phyloP scores from a whole-genome alignment of 805 yeast species.

The Myxozyma sirexii region DNA sequence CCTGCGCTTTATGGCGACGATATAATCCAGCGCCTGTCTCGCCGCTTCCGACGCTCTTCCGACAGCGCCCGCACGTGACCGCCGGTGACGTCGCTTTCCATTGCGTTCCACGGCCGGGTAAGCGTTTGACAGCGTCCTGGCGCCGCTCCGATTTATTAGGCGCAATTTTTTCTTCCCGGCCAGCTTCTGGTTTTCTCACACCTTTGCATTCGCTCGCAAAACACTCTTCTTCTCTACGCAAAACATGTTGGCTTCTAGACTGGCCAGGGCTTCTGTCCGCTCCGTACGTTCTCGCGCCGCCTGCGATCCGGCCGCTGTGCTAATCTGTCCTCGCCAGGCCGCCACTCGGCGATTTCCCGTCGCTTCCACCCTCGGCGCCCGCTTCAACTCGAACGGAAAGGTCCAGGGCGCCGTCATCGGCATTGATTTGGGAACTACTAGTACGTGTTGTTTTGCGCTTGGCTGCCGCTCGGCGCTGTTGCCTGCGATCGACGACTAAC shows the following conservation, averaged over 20 bases:
- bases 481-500: neutral
- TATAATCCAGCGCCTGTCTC: no score
- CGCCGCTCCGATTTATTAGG: conserved; percentile 7
- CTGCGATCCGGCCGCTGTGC: neutral
- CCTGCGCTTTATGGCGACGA: no score
- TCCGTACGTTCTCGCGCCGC: conserved; percentile 32
- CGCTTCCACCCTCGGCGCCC: conserved; percentile 37
- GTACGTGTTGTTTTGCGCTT: conserved; percentile 14
- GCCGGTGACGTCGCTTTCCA: conserved; percentile 28
- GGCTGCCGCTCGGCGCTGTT: neutral
- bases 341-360: conserved; percentile 11
- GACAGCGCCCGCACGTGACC: conserved; percentile 2
- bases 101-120: conserved; percentile 32
- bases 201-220: neutral
- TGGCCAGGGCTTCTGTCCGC: conserved; percentile 44
- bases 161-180: conserved; percentile 13
- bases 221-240: neutral
- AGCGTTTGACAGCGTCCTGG: conserved; percentile 4
- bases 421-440: conserved; percentile 85
- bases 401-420: conserved; percentile 72
- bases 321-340: conserved; percentile 4
- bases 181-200: neutral
- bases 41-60: conserved; percentile 1
- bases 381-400: conserved; percentile 54
- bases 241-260: conserved; percentile 47